Base-by-base conservation (phyloP, 2,329 filamentous ascomycete genomes). In the Neonectria magnoliae region DNA sequence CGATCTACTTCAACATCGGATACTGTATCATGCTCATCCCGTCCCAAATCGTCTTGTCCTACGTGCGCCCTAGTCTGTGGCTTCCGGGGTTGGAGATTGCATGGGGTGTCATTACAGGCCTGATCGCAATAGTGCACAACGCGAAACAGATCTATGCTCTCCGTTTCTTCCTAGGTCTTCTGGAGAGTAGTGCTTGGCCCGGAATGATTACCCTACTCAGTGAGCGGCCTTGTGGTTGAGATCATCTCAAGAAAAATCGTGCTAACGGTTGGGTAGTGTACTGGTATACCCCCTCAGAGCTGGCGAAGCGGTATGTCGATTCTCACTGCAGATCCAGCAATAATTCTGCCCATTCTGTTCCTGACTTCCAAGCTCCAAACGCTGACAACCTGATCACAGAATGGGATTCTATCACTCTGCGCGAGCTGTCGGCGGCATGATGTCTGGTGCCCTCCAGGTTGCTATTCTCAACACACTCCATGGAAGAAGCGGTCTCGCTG, bases 1-100 rank as follows among this genome's bases (percentile, higher is more conserved):
- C 73, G 57, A 82, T 84, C 2, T 83, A 81, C 47, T 90, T 87
- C 81, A 88, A 85, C 0, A 80, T 86, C 2, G 88, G 87, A 16
- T 90, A 90, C 68, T 83, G 87, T 2, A 78, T 89, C 78, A 77
- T 79, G 47, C 74, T 80, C 52, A 74, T 76, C 53, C 77, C 78
- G 0, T 78, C 76, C 25, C 80, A 78, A 62, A 69, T 81, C 38
- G 76, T 81, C 70, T 73, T 78, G 71, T 80, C 76, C 11, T 73
- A 76, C 56, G 75, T 81, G 25, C 76, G 77, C 8, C 78, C 79
- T 1, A 78, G 76, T 16, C 69, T 79, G 42, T 80, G 76, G 76
- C 76, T 81, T 6, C 79, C 79, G 0, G 69, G 73, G 1, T 73
- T 79, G 36, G 80, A 81, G 41, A 63, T 73, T 36, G 56, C 70